Conservation (phyloP, 306 rosid species). For the Mimosa pudica region DNA sequence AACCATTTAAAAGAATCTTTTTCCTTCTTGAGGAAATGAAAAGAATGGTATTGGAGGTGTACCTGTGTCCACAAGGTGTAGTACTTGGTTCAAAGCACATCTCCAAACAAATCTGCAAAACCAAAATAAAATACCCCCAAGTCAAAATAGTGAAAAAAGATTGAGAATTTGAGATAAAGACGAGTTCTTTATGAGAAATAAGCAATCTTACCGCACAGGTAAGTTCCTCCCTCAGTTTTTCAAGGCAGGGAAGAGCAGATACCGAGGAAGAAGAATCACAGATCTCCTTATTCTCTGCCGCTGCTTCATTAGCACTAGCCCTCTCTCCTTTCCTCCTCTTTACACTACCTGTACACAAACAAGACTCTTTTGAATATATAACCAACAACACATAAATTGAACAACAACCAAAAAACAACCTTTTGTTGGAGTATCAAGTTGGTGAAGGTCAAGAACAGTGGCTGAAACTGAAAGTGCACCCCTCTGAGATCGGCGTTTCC, state of each 20-base stretch:
- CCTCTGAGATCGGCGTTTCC: constrained; percentile 72
- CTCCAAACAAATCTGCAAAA: constrained; percentile 82
- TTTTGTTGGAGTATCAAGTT: constrained; percentile 50
- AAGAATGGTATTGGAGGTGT: constrained; percentile 8
- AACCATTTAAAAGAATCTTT: too few species aligned
- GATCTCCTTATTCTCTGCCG: constrained; percentile 41
- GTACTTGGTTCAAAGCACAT: constrained; percentile 96
- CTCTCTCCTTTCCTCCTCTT: constrained; percentile 43
- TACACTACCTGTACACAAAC: constrained; percentile 42
- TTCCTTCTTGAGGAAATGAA: neutral
- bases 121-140: constrained; percentile 3
- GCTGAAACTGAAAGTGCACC: constrained; percentile 56
- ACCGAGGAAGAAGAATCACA: constrained; percentile 36
- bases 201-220: constrained; percentile 80
- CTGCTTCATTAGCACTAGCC: constrained; percentile 39
- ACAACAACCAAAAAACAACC: constrained; percentile 33
- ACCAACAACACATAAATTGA: neutral
- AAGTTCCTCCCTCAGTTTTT: constrained; percentile 91
- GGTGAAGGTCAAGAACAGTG: constrained; percentile 70
- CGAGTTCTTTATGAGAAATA: neutral
- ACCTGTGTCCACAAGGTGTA: constrained; percentile 99
- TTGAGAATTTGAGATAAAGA: neutral
- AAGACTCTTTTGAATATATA: neutral
- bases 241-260: constrained; percentile 70
- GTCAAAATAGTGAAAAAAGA: neutral